Conservation (phyloP, 257 asterid genomes). For the Scutellaria minor region DNA sequence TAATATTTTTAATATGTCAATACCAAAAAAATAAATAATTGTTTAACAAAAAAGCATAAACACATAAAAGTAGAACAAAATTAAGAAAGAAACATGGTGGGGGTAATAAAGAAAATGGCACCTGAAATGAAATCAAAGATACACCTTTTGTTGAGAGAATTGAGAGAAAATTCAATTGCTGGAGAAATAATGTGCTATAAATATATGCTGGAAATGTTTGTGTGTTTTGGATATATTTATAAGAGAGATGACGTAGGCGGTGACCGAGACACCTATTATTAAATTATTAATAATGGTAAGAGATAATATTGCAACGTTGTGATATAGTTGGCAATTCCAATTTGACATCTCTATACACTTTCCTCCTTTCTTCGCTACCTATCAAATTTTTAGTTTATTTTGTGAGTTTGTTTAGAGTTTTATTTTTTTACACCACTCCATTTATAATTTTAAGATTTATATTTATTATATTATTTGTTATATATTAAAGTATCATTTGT, state of each 20-base stretch:
- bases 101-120: neutral
- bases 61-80: neutral
- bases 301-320: neutral
- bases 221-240: neutral
- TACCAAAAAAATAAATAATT: too few species aligned
- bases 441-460: too few species aligned
- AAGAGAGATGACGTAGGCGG: neutral
- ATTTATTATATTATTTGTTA: too few species aligned
- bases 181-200: neutral
- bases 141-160: neutral
- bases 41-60: too few species aligned
- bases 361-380: neutral
- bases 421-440: too few species aligned
- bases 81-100: too few species aligned
- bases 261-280: neutral
- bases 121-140: neutral
- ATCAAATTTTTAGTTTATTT: too few species aligned
- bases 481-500: too few species aligned
- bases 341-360: conserved; percentile 9
- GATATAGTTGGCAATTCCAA: neutral
- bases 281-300: neutral
- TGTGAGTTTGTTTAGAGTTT: too few species aligned
- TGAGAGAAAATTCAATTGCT: too few species aligned
- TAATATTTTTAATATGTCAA: too few species aligned
- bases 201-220: neutral